phyloP scores from a whole-genome alignment of 306 rosid species.

The Lathyrus sativus region DNA sequence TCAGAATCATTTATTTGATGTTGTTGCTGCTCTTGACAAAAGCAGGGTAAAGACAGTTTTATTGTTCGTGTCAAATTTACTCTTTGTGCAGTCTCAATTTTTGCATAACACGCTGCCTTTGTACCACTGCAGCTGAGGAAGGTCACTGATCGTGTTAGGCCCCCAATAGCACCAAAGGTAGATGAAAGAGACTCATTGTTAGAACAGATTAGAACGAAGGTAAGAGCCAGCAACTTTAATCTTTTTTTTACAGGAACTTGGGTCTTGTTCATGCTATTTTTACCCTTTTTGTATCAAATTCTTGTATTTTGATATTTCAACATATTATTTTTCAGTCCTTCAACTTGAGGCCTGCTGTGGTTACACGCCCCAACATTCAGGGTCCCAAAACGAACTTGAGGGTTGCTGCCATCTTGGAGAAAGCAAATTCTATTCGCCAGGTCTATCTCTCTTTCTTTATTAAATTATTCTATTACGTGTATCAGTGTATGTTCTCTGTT shows the following conservation, averaged over 20 bases:
- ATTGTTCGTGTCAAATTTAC: slow-evolving; percentile 33
- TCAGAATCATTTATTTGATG: slow-evolving; percentile 71
- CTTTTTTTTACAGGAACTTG: neutral
- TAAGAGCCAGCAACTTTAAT: slow-evolving; percentile 42
- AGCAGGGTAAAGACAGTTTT: slow-evolving; percentile 70
- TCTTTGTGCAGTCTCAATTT: slow-evolving; percentile 30
- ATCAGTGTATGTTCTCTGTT: slow-evolving; percentile 1
- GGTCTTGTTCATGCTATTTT: slow-evolving; percentile 12
- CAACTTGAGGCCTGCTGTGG: slow-evolving; percentile 83
- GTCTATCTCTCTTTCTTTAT: slow-evolving; percentile 48
- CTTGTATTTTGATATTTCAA: slow-evolving; percentile 12
- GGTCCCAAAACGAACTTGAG: slow-evolving; percentile 86
- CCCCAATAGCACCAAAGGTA: slow-evolving; percentile 62
- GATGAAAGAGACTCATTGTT: slow-evolving; percentile 83
- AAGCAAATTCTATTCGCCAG: slow-evolving; percentile 94
- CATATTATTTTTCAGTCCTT: slow-evolving; percentile 61
- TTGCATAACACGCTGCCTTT: slow-evolving; percentile 36
- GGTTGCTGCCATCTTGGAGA: slow-evolving; percentile 90
- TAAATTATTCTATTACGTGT: neutral
- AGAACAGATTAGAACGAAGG: slow-evolving; percentile 91
- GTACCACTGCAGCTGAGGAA: slow-evolving; percentile 77
- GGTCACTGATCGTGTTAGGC: slow-evolving; percentile 71
- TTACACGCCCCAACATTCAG: slow-evolving; percentile 60
- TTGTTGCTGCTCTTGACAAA: slow-evolving; percentile 79
- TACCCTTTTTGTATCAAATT: slow-evolving; percentile 27